These are phyloP conservation scores for Boehmeria nivea DNA, from an alignment of 306 rosid species.

Conservation along the genomic window DNA sequence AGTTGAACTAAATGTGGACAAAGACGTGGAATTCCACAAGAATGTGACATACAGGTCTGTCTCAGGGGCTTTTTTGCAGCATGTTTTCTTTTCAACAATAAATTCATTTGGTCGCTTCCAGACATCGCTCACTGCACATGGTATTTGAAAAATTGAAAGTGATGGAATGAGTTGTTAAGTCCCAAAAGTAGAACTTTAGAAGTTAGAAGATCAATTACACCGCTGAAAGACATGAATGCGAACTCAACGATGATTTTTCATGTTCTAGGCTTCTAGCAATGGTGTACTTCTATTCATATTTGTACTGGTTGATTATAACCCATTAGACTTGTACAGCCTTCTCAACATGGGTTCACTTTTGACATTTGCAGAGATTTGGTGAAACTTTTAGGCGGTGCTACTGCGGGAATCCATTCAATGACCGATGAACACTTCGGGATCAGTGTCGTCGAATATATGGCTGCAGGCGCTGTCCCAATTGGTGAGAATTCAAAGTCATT, in stretches of 20 bases:
- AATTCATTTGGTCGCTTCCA: too few species aligned
- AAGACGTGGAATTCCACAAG: conserved; percentile 70
- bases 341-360: conserved; percentile 13
- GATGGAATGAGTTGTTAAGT: too few species aligned
- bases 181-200: too few species aligned
- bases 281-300: too few species aligned
- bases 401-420: conserved; percentile 94
- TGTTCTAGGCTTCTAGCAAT: too few species aligned
- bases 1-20: conserved; percentile 56
- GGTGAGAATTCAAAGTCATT: conserved; percentile 41
- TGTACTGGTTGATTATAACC: not conserved
- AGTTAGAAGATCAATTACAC: too few species aligned
- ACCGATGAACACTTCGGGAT: conserved; percentile 97
- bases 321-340: not conserved
- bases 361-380: conserved; percentile 66
- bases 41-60: conserved; percentile 76
- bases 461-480: conserved; percentile 93
- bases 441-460: conserved; percentile 93
- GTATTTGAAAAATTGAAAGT: too few species aligned
- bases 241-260: too few species aligned
- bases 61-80: conserved; percentile 3
- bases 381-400: conserved; percentile 59
- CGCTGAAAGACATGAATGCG: too few species aligned
- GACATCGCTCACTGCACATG: too few species aligned
- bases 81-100: not conserved